These are phyloP conservation scores for Xylariales sp. DNA, from an alignment of 2,329 filamentous ascomycete genomes.

Conservation along the genomic window DNA sequence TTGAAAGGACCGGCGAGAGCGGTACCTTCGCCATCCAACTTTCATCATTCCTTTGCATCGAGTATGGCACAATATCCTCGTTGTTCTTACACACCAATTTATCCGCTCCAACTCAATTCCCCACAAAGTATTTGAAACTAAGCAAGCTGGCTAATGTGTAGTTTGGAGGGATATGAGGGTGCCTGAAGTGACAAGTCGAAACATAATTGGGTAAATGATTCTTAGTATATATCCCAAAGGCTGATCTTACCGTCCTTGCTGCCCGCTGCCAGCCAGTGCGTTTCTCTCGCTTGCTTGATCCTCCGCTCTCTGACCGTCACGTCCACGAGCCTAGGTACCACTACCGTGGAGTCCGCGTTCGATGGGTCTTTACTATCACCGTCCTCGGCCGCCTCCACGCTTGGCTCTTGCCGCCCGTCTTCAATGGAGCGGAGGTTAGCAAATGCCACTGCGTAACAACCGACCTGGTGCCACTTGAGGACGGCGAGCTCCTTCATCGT, in stretches of 20 bases:
- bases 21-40: too few species aligned
- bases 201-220: too few species aligned
- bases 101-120: too few species aligned
- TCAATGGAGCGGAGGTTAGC: constrained; percentile 35
- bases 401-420: too few species aligned
- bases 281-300: constrained; percentile 58
- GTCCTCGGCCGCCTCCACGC: constrained; percentile 1
- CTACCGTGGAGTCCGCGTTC: constrained; percentile 14
- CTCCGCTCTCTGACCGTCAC: constrained; percentile 60
- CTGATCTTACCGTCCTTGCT: constrained; percentile 95
- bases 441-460: constrained; percentile 80
- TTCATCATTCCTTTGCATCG: too few species aligned
- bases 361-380: constrained; percentile 5
- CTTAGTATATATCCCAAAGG: constrained; percentile 87
- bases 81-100: too few species aligned
- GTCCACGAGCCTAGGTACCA: constrained; percentile 23
- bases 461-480: constrained; percentile 88
- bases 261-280: constrained; percentile 87
- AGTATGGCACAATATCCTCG: too few species aligned
- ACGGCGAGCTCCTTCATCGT: constrained; percentile 85
- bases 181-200: too few species aligned
- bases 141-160: too few species aligned
- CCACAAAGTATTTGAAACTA: too few species aligned
- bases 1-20: too few species aligned
- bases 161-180: too few species aligned